These are phyloP conservation scores for Metarhizium anisopliae DNA, from an alignment of 2,329 filamentous ascomycete species.

Conservation along the genomic window DNA sequence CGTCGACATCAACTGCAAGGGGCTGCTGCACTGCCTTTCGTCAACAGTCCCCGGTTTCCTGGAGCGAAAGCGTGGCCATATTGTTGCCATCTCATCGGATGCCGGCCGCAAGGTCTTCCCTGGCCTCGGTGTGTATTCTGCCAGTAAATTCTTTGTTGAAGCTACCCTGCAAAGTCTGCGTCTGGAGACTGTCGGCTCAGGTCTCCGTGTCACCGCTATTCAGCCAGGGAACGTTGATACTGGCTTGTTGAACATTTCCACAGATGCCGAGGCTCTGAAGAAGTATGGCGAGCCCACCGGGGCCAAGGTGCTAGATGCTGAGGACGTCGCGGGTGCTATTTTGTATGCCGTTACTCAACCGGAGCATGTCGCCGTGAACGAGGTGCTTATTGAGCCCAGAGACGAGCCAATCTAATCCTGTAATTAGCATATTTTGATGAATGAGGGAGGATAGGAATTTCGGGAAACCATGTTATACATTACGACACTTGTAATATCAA, in stretches of 20 bases:
- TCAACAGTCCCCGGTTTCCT: slow-evolving; percentile 65
- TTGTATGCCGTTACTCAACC: slow-evolving; percentile 68
- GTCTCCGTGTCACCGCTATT: slow-evolving; percentile 63
- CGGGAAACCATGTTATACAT: background rate
- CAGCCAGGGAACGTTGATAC: slow-evolving; percentile 73
- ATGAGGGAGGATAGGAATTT: no score
- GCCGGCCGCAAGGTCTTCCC: slow-evolving; percentile 77
- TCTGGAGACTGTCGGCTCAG: slow-evolving; percentile 65
- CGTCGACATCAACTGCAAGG: slow-evolving; percentile 82
- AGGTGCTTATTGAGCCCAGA: slow-evolving; percentile 68
- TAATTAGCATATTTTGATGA: background rate
- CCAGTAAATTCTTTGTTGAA: slow-evolving; percentile 79
- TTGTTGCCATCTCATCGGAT: slow-evolving; percentile 75
- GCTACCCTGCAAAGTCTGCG: slow-evolving; percentile 68
- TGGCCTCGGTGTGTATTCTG: slow-evolving; percentile 72
- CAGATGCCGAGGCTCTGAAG: slow-evolving; percentile 66
- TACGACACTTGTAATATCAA: background rate
- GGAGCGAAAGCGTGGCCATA: slow-evolving; percentile 57
- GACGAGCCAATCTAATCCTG: slow-evolving; percentile 58
- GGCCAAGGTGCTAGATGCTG: slow-evolving; percentile 63
- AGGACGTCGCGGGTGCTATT: slow-evolving; percentile 65
- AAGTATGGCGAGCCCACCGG: slow-evolving; percentile 70
- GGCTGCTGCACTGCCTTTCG: slow-evolving; percentile 63
- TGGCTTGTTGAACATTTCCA: slow-evolving; percentile 65
- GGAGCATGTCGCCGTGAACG: slow-evolving; percentile 68